A percentile compares a stretch with the other conserved stretches of the same genome.
These are phyloP conservation scores for Coprinopsis sp. DNA, from an alignment of 768 basidiomycete genomes.

Conservation along the genomic window DNA sequence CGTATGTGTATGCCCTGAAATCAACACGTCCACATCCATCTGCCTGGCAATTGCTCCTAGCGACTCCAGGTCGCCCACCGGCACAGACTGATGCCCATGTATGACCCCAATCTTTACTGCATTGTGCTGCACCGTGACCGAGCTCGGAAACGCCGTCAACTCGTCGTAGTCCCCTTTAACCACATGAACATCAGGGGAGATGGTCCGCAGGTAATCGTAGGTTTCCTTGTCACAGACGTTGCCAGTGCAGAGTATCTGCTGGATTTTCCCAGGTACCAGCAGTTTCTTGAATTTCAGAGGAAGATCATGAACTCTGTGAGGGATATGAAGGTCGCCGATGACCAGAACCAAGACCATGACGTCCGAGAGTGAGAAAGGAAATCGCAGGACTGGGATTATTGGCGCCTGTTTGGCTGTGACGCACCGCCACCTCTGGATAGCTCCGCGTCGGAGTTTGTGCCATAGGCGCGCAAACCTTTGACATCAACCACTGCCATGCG, in stretches of 20 bases:
- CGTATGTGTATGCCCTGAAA: constrained; percentile 94
- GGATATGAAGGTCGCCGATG: constrained; percentile 97
- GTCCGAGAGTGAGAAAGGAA: constrained; percentile 12
- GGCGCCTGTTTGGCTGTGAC: too few species aligned
- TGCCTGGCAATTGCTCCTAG: constrained; percentile 83
- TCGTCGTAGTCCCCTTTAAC: constrained; percentile 97
- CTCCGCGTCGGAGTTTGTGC: too few species aligned
- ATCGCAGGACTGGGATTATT: too few species aligned
- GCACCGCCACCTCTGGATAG: too few species aligned
- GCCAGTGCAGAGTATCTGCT: constrained; percentile 95
- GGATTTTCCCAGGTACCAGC: constrained; percentile 92
- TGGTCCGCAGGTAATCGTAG: constrained; percentile 90
- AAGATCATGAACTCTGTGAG: constrained; percentile 83
- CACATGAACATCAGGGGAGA: constrained; percentile 89
- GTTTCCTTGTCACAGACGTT: constrained; percentile 98
- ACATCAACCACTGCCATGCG: too few species aligned
- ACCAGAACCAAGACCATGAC: constrained; percentile 94
- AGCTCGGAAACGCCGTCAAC: constrained; percentile 69
- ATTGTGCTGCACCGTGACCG: constrained; percentile 72
- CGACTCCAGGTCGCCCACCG: constrained; percentile 89
- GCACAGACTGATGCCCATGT: constrained; percentile 92
- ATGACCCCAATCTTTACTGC: constrained; percentile 90
- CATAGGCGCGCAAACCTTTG: too few species aligned
- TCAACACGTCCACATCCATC: constrained; percentile 96
- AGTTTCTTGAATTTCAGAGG: constrained; percentile 97